Base-by-base conservation (phyloP, 192 early-diverging fungal genomes). In the Entomortierella beljakovae region DNA sequence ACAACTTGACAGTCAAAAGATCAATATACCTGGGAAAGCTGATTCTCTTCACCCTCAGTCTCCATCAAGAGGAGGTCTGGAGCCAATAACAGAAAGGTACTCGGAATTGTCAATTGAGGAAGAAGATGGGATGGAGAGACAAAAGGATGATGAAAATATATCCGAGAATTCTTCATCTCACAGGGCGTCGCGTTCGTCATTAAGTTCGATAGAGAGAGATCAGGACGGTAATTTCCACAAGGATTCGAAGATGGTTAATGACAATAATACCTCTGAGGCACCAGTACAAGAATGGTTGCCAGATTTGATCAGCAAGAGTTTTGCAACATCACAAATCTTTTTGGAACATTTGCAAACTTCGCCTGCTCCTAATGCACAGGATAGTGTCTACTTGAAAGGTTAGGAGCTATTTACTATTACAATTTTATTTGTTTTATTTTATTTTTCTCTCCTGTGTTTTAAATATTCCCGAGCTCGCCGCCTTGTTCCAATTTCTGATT, bases 261-360 rank as follows among this genome's bases (percentile, higher is more conserved):
- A 57, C 13, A 34, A 8, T 18, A 6, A 10, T 20, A n/a, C 10
- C 57, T 20, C n/a, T 11, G 61, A 52, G 1, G 32, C 46, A 23
- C 6, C 51, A 11, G 28, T 35, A 20, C 48, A 43, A 20, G 61
- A 50, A 23, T 63, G 61, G 61, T 32, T 63, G 18, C 61, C 61
- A 1, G 25, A 48, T 50, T 33, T 63, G 16, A 22, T 63, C 22
- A 63, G 20, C 32, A 50, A 50, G 61, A 63, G 61, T 23, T 63
- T 63, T 63, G 61, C 48, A 11, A 51, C 61, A 13, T 52, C 61
- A 3, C 33, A 63, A 10, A 63, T 63, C 40, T 51, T 63, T 52
- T 63, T 63, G 33, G 61, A 63, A 2, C 42, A 61, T 33, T 29
- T 61, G 3, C 43, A 48, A 23, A 8, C 5, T 8, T 28, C 60